A percentile compares a stretch with the other conserved stretches of the same genome.
Evolutionary conservation across 176 grass and related monocot species (phyloP).

Genomic region (Oryza officinalis): DNA sequence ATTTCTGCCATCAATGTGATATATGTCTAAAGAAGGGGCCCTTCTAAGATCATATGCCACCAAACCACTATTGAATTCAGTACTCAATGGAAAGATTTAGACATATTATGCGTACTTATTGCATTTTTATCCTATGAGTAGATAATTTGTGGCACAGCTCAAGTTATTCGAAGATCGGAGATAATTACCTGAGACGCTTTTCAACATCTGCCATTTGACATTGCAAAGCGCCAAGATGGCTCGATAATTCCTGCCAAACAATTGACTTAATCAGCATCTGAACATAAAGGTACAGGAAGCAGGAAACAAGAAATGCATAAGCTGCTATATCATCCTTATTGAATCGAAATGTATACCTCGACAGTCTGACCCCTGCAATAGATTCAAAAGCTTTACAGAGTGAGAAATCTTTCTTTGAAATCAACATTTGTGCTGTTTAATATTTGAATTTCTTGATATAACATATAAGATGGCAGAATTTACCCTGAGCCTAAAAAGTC

Average conservation of each 20-base stretch:
- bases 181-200: constrained; percentile 64
- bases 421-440: neutral
- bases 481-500: constrained; percentile 83
- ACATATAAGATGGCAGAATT: constrained; percentile 14
- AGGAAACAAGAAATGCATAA: constrained; percentile 12
- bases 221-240: constrained; percentile 64
- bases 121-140: constrained; percentile 22
- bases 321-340: neutral
- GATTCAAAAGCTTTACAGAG: constrained; percentile 31
- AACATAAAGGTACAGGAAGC: neutral
- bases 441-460: neutral
- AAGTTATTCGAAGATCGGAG: neutral
- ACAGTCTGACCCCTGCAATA: constrained; percentile 63
- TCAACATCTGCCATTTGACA: constrained; percentile 56
- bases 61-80: constrained; percentile 31
- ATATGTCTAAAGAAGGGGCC: neutral
- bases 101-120: constrained; percentile 29
- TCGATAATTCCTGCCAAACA: constrained; percentile 59
- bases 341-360: constrained; percentile 49
- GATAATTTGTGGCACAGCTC: neutral
- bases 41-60: constrained; percentile 25
- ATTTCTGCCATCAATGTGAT: constrained; percentile 42
- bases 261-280: neutral
- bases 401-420: constrained; percentile 18
- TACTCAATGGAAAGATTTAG: constrained; percentile 36